Conservation (phyloP, 805 yeast species). For the Starmerella floris region DNA sequence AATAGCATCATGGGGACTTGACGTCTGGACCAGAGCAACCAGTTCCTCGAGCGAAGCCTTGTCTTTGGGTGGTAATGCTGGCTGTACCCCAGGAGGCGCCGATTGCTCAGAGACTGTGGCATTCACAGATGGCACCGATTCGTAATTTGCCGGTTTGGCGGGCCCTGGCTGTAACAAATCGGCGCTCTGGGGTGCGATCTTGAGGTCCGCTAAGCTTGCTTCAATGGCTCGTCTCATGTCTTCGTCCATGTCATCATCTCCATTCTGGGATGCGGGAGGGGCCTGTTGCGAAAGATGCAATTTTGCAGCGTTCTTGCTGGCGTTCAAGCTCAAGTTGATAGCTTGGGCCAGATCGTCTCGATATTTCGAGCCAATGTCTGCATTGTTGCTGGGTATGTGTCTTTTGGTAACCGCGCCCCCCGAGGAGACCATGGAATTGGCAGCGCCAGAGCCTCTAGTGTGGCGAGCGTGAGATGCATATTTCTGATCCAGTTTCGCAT, state of each 20-base stretch:
- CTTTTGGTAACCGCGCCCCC: conserved; percentile 14
- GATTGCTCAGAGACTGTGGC: neutral
- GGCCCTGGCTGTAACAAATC: too few relatives aligned
- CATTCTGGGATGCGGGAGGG: neutral
- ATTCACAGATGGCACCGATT: neutral
- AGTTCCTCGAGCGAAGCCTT: conserved; percentile 10
- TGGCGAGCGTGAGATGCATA: conserved; percentile 7
- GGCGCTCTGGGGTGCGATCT: neutral
- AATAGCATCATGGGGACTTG: conserved; percentile 20
- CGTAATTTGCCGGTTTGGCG: neutral
- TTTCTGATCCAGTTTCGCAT: conserved; percentile 42
- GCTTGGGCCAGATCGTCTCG: conserved; percentile 62
- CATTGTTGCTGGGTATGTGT: conserved; percentile 10
- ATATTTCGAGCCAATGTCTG: conserved; percentile 23
- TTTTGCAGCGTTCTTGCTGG: conserved; percentile 25
- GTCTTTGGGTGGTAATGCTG: conserved; percentile 9
- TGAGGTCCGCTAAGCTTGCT: conserved; percentile 67
- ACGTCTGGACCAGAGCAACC: conserved; percentile 6
- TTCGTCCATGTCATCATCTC: conserved; percentile 45
- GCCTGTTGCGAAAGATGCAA: conserved; percentile 16
- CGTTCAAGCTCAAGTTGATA: conserved; percentile 62
- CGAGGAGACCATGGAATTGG: neutral
- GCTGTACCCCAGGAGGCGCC: conserved; percentile 1
- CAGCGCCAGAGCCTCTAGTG: neutral
- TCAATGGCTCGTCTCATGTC: conserved; percentile 90